Base-by-base conservation (phyloP, 2,329 filamentous ascomycete genomes). In the Lachnellula suecica region DNA sequence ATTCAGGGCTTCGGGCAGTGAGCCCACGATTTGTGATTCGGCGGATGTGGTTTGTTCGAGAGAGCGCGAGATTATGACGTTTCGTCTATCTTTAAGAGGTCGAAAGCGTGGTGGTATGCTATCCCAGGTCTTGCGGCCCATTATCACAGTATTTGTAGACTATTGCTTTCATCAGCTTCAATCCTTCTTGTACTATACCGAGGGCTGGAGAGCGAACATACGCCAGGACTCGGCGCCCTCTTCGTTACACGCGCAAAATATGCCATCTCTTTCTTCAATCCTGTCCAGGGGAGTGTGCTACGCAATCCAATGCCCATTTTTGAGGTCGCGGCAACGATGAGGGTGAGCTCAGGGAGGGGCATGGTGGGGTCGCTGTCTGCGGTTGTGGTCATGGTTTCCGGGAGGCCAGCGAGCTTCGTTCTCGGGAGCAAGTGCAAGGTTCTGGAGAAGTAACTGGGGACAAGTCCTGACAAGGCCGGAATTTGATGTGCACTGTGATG, bases 111-210 rank as follows among this genome's bases (percentile, higher is more conserved):
- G 67, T 2, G 94, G 93, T 54, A 99, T 93, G 59, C 85, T 91
- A 47, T 96, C 91, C 87, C 93, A 99, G 0, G 94, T 99, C 72
- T 95, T 97, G 66, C 94, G 88, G 54, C 94, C 94, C 94, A 99
- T 99, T 62, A 99, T 87, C 47, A 97, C 89, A 17, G 89, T 88
- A 70, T 92, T 93, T 4, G 38, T 47, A 37, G 38, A 47, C 63
- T 65, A 42, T 15, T 7, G 51, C 6, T 7, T 3, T 31, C 27
- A 35, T 44, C n/a, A 52, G 41, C 44, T 23, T 17, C n/a, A 13
- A 22, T 23, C 45, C 25, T 37, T 9, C 19, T 22, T 31, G n/a
- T 24, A 13, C 10, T n/a, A 44, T 25, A 42, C n/a, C n/a, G n/a
- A n/a, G 19, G 10, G 15, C 29, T 25, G 19, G 24, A 20, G 23